Conservation (phyloP, 768 basidiomycete genomes). For the Lentinus tigrinus region DNA sequence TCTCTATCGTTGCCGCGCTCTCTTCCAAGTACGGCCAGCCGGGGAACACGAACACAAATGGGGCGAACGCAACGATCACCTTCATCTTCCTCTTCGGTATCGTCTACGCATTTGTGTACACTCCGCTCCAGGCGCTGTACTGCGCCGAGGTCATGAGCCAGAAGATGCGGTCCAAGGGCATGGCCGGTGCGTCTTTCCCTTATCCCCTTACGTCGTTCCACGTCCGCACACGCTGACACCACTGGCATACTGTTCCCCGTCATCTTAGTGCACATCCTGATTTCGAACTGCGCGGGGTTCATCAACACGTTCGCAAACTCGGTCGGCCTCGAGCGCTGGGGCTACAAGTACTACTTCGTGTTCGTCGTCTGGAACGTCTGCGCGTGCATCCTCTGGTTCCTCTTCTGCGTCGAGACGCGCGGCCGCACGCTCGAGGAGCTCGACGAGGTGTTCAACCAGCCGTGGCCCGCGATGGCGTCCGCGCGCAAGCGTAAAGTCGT, state of each 20-base stretch:
- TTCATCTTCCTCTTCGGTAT: slow-evolving; percentile 3
- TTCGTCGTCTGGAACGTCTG: slow-evolving; percentile 4
- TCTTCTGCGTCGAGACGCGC: slow-evolving; percentile 4
- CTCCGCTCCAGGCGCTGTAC: slow-evolving; percentile 4
- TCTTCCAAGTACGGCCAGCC: not conserved
- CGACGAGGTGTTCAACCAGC: slow-evolving; percentile 2
- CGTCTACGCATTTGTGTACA: not conserved
- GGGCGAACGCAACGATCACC: slow-evolving; percentile 3
- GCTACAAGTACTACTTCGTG: slow-evolving; percentile 9
- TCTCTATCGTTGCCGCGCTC: slow-evolving; percentile 1
- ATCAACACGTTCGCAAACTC: slow-evolving; percentile 7
- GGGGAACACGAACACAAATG: not conserved
- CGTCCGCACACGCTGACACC: not conserved
- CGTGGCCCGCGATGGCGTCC: not conserved
- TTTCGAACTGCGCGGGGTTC: not conserved
- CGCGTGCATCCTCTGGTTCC: slow-evolving; percentile 1
- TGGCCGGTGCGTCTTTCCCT: slow-evolving; percentile 1
- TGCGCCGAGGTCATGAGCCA: slow-evolving; percentile 3
- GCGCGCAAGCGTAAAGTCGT: not conserved
- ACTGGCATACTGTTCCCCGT: too few species aligned
- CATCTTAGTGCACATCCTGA: not conserved
- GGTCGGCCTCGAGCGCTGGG: not conserved
- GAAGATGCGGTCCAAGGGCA: slow-evolving; percentile 1
- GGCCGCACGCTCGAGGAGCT: slow-evolving; percentile 6
- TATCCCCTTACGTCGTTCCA: not conserved